phyloP scores from a whole-genome alignment of 192 early-diverging fungal genomes.

The Coemansia sp. region DNA sequence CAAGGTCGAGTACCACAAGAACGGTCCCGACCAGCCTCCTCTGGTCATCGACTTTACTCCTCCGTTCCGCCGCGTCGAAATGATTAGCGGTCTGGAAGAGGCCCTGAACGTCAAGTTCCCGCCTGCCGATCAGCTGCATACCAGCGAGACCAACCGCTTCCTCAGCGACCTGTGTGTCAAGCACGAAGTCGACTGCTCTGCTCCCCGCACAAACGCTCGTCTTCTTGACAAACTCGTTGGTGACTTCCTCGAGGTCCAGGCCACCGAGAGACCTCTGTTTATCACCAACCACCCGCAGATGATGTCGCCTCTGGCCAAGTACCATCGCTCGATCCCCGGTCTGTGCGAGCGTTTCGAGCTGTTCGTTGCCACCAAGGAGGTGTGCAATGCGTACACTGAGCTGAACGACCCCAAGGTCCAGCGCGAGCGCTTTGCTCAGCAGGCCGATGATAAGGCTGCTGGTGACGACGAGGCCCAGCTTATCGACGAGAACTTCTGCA shows the following conservation, averaged over 20 bases:
- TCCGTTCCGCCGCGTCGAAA: slow-evolving; percentile 91
- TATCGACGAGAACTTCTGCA: slow-evolving; percentile 97
- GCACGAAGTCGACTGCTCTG: slow-evolving; percentile 92
- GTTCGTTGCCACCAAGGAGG: slow-evolving; percentile 98
- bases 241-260: slow-evolving; percentile 77
- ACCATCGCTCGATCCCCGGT: slow-evolving; percentile 83
- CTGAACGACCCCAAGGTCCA: slow-evolving; percentile 99
- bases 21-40: slow-evolving; percentile 74
- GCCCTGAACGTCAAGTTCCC: slow-evolving; percentile 92
- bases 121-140: slow-evolving; percentile 75
- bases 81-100: slow-evolving; percentile 92
- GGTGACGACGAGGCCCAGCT: slow-evolving; percentile 99
- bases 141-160: slow-evolving; percentile 83
- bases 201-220: slow-evolving; percentile 89
- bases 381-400: slow-evolving; percentile 99
- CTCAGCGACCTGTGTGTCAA: slow-evolving; percentile 90
- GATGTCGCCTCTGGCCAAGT: slow-evolving; percentile 99
- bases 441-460: slow-evolving; percentile 94
- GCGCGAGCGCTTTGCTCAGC: slow-evolving; percentile 96
- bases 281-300: slow-evolving; percentile 97
- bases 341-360: slow-evolving; percentile 98
- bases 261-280: slow-evolving; percentile 83
- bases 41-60: slow-evolving; percentile 94
- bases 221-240: slow-evolving; percentile 94
- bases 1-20: slow-evolving; percentile 93